phyloP scores from a whole-genome alignment of 176 grass and related monocot species.

The Coix lacrymajobi region DNA sequence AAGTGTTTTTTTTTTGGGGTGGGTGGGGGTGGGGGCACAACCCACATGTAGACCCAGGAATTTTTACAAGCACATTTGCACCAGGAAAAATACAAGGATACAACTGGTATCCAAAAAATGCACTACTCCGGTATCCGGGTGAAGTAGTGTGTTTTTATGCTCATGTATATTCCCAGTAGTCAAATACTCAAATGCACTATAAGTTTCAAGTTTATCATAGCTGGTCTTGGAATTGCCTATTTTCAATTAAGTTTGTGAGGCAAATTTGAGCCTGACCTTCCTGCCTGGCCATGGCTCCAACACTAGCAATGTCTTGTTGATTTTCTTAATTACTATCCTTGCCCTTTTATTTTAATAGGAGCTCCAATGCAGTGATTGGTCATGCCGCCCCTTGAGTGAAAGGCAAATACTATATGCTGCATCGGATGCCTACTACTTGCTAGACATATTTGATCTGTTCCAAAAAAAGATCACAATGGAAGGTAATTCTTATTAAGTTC shows the following conservation, averaged over 20 bases:
- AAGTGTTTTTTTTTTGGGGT: no score
- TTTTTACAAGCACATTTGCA: no score
- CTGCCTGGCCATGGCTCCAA: neutral
- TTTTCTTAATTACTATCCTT: constrained; percentile 3
- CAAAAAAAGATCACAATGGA: constrained; percentile 42
- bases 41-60: no score
- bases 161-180: neutral
- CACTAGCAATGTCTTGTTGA: neutral
- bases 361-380: constrained; percentile 99
- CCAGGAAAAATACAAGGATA: neutral
- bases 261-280: neutral
- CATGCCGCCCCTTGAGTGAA: constrained; percentile 71
- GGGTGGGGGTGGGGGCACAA: no score
- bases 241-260: neutral
- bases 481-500: constrained; percentile 41
- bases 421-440: constrained; percentile 90
- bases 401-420: constrained; percentile 95
- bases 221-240: neutral
- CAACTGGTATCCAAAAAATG: neutral
- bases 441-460: constrained; percentile 76
- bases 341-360: constrained; percentile 43
- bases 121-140: neutral
- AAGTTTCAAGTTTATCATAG: neutral
- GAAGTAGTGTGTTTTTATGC: neutral
- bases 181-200: neutral